phyloP scores from a whole-genome alignment of 768 basidiomycete genomes.

The Lepiota subincarnata region DNA sequence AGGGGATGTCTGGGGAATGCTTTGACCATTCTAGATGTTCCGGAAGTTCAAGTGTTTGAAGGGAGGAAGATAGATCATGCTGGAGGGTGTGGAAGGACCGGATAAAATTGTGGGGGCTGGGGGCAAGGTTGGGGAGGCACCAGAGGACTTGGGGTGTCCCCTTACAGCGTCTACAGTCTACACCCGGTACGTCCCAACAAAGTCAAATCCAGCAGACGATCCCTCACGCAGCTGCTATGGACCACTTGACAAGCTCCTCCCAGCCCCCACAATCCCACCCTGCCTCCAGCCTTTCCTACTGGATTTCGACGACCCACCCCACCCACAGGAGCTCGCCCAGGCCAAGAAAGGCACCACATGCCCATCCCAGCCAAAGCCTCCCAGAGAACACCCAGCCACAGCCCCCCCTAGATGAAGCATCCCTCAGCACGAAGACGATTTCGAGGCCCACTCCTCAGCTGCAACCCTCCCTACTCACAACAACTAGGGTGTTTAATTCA shows the following conservation, averaged over 20 bases:
- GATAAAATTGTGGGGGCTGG: no score
- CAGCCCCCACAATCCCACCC: background rate
- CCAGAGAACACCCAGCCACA: no score
- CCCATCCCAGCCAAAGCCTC: no score
- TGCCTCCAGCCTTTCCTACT: background rate
- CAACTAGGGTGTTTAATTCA: no score
- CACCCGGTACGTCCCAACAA: slow-evolving; percentile 23
- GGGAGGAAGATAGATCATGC: no score
- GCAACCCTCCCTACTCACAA: slow-evolving; percentile 25
- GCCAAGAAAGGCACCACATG: no score
- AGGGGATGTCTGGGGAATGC: no score
- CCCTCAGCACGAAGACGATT: background rate
- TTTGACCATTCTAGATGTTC: no score
- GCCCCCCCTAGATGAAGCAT: background rate
- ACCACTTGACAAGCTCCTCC: slow-evolving; percentile 7
- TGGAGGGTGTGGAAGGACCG: no score
- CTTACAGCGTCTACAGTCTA: slow-evolving; percentile 4
- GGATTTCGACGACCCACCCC: slow-evolving; percentile 6
- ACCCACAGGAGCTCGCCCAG: slow-evolving; percentile 10
- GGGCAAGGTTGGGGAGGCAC: no score
- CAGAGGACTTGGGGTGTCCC: slow-evolving; percentile 10
- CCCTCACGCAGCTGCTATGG: slow-evolving; percentile 24
- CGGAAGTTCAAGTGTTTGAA: no score
- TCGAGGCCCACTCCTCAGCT: slow-evolving; percentile 22
- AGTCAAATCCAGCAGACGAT: slow-evolving; percentile 26